Evolutionary conservation across 371 early-diverging fungal genomes (phyloP).

Genomic region (Haplosporangium sp.): DNA sequence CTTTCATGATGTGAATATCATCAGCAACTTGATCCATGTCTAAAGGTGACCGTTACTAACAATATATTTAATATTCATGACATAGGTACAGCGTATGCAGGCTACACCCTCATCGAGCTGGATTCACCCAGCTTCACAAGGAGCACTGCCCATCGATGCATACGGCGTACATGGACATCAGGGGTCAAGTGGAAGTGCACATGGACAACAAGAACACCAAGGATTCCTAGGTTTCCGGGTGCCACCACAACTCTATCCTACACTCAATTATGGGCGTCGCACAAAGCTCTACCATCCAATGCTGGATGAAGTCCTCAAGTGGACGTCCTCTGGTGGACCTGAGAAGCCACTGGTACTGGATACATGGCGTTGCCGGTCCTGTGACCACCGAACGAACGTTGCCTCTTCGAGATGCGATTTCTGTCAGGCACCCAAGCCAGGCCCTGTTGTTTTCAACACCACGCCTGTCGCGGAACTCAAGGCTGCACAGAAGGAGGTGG

Average conservation of each 20-base stretch:
- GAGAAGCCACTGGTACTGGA: not conserved
- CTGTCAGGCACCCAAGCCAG: conserved; percentile 9
- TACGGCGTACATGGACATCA: not conserved
- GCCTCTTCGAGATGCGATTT: conserved; percentile 4
- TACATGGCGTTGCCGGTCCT: conserved; percentile 14
- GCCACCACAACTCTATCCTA: conserved; percentile 36
- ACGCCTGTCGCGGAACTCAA: conserved; percentile 1
- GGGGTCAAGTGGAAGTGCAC: too few relatives aligned
- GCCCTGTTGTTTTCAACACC: conserved; percentile 6
- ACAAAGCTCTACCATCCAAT: conserved; percentile 23
- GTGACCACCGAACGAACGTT: conserved; percentile 7
- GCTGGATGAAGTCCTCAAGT: conserved; percentile 28
- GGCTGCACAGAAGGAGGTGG: not conserved
- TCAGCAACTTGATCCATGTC: not conserved
- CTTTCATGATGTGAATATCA: not conserved
- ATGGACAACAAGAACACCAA: not conserved
- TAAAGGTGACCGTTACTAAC: too few relatives aligned
- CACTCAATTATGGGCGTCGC: conserved; percentile 18
- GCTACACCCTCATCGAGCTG: too few relatives aligned
- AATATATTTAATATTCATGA: too few relatives aligned
- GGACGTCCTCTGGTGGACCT: conserved; percentile 15
- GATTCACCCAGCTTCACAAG: too few relatives aligned
- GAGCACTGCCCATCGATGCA: not conserved
- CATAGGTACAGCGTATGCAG: too few relatives aligned
- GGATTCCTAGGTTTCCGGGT: not conserved